Evolutionary conservation across 1,284 basidiomycete species (phyloP), one percentile per base, ranked within the genome.

Genomic region (Ceraceosorus guamensis): DNA sequence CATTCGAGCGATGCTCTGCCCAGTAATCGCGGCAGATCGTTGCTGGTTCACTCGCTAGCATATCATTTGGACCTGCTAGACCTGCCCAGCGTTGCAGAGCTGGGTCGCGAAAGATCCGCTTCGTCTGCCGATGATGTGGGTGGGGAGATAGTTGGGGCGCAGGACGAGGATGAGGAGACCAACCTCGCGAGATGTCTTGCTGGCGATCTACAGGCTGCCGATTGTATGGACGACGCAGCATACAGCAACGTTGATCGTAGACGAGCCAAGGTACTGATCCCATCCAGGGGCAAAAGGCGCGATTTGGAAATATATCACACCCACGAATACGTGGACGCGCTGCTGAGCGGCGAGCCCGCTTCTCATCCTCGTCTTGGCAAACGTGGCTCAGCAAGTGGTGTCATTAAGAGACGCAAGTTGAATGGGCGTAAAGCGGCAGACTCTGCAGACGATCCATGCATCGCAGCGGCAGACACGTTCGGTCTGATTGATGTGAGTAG

Each of bases 1-100:
- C 80, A 80, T 70, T 83, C 63, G 83, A 84, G 78, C 80, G 55
- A 87, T 18, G 79, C 83, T 4, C 81, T 93, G 0, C 91, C 91
- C 0, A 88, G 88, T 1, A 93, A 95, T 73, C 79, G 75, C 52
- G 85, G 85, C 13, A 82, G 91, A n/a, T 91, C 90, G 0, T 73
- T 83, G 0, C 73, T 89, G 5, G 88, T 92, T 1, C 89, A 95
- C 70, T 82, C 83, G 1, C 80, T 93, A 10, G 61, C 55, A 6
- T 62, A 61, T 24, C 65, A 66, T 51, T 50, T 67, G 11, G 64
- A 60, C 39, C 56, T 68, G 1, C 57, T 68, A n/a, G 61, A 67
- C 47, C 34, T 39, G 34, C 14, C 55, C n/a, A n/a, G n/a, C n/a
- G n/a, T n/a, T n/a, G n/a, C n/a, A n/a, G n/a, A n/a, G n/a, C n/a